Evolutionary conservation across 257 asterid genomes (phyloP).

Genomic region (Handroanthus guayacan): DNA sequence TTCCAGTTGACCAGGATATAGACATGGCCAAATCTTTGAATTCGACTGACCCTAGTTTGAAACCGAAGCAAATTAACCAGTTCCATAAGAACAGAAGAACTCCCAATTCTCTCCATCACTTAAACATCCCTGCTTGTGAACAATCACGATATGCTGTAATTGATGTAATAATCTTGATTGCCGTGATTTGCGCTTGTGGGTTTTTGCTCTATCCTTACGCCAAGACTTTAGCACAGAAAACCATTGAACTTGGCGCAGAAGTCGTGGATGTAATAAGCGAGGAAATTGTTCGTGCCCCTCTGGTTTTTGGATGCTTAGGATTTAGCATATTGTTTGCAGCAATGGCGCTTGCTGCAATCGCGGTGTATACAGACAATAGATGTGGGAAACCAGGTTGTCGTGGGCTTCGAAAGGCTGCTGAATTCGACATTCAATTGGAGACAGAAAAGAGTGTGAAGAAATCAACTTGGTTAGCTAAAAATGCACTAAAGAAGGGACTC

Average conservation of each 20-base stretch:
- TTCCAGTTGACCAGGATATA: constrained; percentile 66
- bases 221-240: constrained; percentile 43
- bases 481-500: constrained; percentile 65
- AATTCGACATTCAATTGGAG: constrained; percentile 90
- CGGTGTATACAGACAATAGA: constrained; percentile 51
- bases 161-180: constrained; percentile 77
- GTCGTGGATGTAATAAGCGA: constrained; percentile 60
- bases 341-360: constrained; percentile 65
- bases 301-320: constrained; percentile 83
- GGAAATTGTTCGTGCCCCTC: constrained; percentile 71
- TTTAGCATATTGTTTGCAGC: constrained; percentile 67
- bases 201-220: constrained; percentile 71
- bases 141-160: constrained; percentile 74
- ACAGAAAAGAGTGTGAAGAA: constrained; percentile 74
- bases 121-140: constrained; percentile 71
- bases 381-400: constrained; percentile 84
- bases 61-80: constrained; percentile 68
- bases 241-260: constrained; percentile 56
- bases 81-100: constrained; percentile 48
- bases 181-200: constrained; percentile 74
- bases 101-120: constrained; percentile 45
- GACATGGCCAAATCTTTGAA: constrained; percentile 74
- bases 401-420: constrained; percentile 88
- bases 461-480: constrained; percentile 40
- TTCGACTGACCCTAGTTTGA: constrained; percentile 54